Evolutionary conservation across 2,329 filamentous ascomycete species (phyloP).

Genomic region (Penicillium sp.): DNA sequence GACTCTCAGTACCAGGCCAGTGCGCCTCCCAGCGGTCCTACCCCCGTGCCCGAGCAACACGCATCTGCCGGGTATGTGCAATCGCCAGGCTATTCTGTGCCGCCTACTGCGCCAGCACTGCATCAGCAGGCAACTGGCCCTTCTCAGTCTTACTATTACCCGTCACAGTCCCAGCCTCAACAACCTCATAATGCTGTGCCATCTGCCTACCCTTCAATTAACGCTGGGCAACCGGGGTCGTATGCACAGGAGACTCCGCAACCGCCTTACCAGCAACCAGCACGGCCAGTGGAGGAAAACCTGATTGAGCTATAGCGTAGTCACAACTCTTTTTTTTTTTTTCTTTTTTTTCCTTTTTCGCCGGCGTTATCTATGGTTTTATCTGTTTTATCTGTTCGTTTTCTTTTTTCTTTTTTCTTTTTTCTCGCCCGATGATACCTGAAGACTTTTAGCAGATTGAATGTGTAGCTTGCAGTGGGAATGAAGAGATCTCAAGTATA

Average conservation of each 20-base stretch:
- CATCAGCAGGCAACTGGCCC: slow-evolving; percentile 13
- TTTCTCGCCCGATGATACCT: slow-evolving; percentile 17
- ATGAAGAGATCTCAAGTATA: neutral
- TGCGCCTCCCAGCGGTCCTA: slow-evolving; percentile 7
- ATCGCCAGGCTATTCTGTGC: slow-evolving; percentile 14
- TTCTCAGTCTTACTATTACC: slow-evolving; percentile 20
- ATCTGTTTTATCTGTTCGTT: neutral
- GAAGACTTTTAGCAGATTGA: slow-evolving; percentile 11
- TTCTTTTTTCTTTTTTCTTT: neutral
- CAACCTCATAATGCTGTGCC: slow-evolving; percentile 9
- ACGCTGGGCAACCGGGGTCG: slow-evolving; percentile 15
- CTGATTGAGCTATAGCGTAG: slow-evolving; percentile 20
- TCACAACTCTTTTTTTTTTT: slow-evolving; percentile 4
- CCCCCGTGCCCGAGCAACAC: slow-evolving; percentile 11
- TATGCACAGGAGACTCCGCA: slow-evolving; percentile 15
- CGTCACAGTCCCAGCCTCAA: slow-evolving; percentile 4
- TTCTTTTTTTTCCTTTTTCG: too few species aligned
- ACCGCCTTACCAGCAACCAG: slow-evolving; percentile 13
- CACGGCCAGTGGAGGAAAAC: slow-evolving; percentile 20
- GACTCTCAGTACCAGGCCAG: slow-evolving; percentile 19
- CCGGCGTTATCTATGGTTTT: slow-evolving; percentile 3
- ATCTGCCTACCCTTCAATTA: slow-evolving; percentile 14
- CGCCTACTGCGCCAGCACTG: slow-evolving; percentile 3
- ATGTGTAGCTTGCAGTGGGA: slow-evolving; percentile 5
- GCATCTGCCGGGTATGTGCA: slow-evolving; percentile 12